Base-by-base conservation (phyloP, 768 basidiomycete species). In the Pseudohyphozyma bogoriensis region DNA sequence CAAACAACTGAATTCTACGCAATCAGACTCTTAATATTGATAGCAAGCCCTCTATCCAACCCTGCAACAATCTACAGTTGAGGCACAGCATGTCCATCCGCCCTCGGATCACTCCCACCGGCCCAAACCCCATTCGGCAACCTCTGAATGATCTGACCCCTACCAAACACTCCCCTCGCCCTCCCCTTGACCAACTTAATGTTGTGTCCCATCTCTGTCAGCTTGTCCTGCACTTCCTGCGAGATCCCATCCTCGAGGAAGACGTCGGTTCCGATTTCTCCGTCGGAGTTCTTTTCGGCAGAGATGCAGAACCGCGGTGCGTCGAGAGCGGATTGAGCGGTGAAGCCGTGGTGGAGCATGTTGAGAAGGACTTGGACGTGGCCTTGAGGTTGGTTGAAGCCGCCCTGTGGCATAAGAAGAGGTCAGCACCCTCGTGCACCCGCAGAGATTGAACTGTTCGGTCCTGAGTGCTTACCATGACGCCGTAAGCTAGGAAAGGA, bases 221-320 rank as follows among this genome's bases (percentile, higher is more conserved):
- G 80, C 68, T 79, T 80, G 26, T 77, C 74, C 16, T 93, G 75
- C 0, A 83, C 85, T 32, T 81, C 78, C 18, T 73, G 69, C 26
- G 82, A 11, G 46, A 70, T 84, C 0, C 82, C 85, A 36, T 91
- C 89, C 74, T 97, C 93, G 58, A 96, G 82, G 74, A 85, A 90
- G 9, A 96, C 84, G 65, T 87, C 85, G 64, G 86, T 86, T 69
- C 88, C 87, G 46, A 82, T 79, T 70, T 86, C 83, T 8, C 84
- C 84, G 6, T 20, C 22, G 4, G 31, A 29, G 2, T 87, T 85
- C 32, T 77, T 73, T 36, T 76, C 74, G n/a, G 89, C 82, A 18
- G 89, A 92, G 59, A 97, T 96, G 72, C 92, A 97, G 77, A 97
- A 95, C 20, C 93, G 83, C 12, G 92, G 93, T 0, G 90, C 86